phyloP scores from a whole-genome alignment of 805 yeast species.

The Ogataea corticis region DNA sequence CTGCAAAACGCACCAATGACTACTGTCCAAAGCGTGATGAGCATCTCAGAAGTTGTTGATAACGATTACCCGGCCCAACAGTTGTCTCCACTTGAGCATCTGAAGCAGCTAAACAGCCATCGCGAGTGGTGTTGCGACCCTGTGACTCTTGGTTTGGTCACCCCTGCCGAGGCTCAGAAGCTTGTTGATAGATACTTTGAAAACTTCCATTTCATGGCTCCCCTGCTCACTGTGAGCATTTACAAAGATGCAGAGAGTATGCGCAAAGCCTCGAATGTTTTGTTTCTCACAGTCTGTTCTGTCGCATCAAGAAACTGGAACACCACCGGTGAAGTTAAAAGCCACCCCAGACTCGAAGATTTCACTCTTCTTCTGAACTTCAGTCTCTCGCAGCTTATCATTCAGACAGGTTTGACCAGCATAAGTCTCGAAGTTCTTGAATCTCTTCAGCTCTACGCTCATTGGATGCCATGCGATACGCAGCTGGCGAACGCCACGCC shows the following conservation, averaged over 20 bases:
- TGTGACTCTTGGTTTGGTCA: conserved; percentile 9
- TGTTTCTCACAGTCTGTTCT: conserved; percentile 15
- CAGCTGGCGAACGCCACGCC: background rate
- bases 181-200: conserved; percentile 17
- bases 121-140: conserved; percentile 19
- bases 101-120: conserved; percentile 8
- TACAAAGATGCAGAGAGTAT: conserved; percentile 15
- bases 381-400: conserved; percentile 11
- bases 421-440: conserved; percentile 19
- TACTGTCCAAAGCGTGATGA: conserved; percentile 17
- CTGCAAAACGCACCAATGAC: conserved; percentile 18
- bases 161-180: conserved; percentile 14
- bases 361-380: conserved; percentile 15
- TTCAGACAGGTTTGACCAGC: conserved; percentile 11
- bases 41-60: conserved; percentile 6
- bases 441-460: conserved; percentile 19
- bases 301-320: conserved; percentile 16
- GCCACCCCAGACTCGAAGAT: conserved; percentile 12
- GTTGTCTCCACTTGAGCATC: conserved; percentile 11
- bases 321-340: background rate
- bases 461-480: conserved; percentile 17
- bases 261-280: conserved; percentile 11
- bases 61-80: background rate
- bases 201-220: conserved; percentile 18
- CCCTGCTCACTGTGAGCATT: conserved; percentile 15